Base-by-base conservation (phyloP, 202 grass and related monocot genomes). In the Eragrostis tef region DNA sequence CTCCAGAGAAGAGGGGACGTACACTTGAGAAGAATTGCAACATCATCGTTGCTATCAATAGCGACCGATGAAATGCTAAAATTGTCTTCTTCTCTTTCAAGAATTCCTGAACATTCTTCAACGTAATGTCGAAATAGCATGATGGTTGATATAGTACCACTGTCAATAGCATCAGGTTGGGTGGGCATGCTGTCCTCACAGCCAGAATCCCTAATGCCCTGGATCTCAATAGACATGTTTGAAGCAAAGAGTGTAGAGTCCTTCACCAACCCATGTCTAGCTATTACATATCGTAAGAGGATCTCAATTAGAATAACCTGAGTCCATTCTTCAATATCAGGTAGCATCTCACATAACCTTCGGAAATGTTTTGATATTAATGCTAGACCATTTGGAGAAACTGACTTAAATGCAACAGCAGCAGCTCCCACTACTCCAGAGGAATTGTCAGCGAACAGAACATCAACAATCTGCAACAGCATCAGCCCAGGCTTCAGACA, bases 1-100 rank as follows among this genome's bases (percentile, higher is more conserved):
- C 95, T 98, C 94, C 92, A 98, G 11, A 98, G 78, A 73, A 98
- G 88, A 81, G 95, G 95, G 0, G 77, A 86, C 51, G 95, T 98
- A 39, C 92, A 93, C 72, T 78, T 88, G 82, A 94, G 85, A 39
- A 98, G 79, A 82, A 98, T 76, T 41, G 79, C 21, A 7, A 94
- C 79, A 89, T 98, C 90, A 85, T 91, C 87, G 15, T 94, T 93
- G 75, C 45, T 81, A 54, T 71, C 86, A 71, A 85, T 88, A 59
- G 81, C 86, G 75, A 91, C 16, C 57, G 71, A 70, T 31, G 66
- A 72, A 62, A 66, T 65, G 4, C 68, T 86, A 61, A 83, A 67
- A 46, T 54, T 70, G 51, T 68, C 47, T 4, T 75, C 79, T 66
- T 89, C 67, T 62, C 21, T 68, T 52, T 79, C 79, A 45, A 54